Base-by-base conservation (phyloP, 805 yeast genomes). In the Yarrowia porcina region DNA sequence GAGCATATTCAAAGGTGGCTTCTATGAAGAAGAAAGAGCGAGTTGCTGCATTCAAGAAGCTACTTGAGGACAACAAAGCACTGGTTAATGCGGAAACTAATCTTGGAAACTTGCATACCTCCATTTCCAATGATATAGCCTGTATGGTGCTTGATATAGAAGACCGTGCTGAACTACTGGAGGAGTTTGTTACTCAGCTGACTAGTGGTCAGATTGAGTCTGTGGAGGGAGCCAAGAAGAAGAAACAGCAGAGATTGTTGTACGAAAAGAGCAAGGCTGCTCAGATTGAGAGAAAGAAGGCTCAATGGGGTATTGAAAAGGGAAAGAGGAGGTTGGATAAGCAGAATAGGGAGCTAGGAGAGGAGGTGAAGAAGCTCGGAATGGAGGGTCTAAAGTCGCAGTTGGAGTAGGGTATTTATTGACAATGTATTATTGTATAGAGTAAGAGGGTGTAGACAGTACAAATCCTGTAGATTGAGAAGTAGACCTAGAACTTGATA, bases 1-100 rank as follows among this genome's bases (percentile, higher is more conserved):
- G 78, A n/a, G 79, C 76, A 56, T 75, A 64, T 35, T 62, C 66
- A 5, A 57, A 67, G 8, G 61, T 68, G 17, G 45, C 45, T 18
- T 68, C 67, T 38, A 69, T 67, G 41, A 27, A 69, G 4, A 41
- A 59, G 1, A 52, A 36, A 4, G 72, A 67, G 12, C 65, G 68
- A 13, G 59, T 44, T 2, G 47, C 62, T 6, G 65, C 71, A 0
- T 70, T 72, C 17, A 7, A 15, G n/a, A 64, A 57, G 33, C 23
- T 49, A 2, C 49, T 71, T 20, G 45, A 39, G 15, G 30, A 39
- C 11, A 39, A 52, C 17, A 36, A 35, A 17, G 44, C 42, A 2
- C 8, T 52, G 25, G 13, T 52, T 3, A 20, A 21, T 11, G 17
- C 18, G 1, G 20, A n/a, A 10, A 52, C 59, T 3, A 36, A 52